A percentile compares a stretch with the other conserved stretches of the same genome.
phyloP scores from a whole-genome alignment of 208 protist genomes.

The Porcisia hertigi region DNA sequence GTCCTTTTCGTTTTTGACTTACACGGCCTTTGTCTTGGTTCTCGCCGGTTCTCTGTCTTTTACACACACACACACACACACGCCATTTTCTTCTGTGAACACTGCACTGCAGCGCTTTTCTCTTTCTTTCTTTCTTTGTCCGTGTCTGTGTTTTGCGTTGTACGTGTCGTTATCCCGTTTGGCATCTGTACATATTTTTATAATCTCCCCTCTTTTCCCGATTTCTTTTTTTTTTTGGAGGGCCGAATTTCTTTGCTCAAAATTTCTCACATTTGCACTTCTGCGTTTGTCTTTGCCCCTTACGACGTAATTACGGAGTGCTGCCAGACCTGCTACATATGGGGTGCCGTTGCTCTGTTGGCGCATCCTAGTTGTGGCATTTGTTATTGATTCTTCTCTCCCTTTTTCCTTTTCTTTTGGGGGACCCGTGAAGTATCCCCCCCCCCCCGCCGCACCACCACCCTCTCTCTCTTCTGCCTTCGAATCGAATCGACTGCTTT shows the following conservation, averaged over 20 bases:
- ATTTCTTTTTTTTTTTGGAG: not conserved
- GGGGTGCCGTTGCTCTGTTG: not conserved
- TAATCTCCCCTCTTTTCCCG: not conserved
- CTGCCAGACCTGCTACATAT: not conserved
- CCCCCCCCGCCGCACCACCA: too few species aligned
- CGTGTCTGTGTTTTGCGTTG: not conserved
- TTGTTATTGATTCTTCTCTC: not conserved
- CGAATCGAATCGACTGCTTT: not conserved
- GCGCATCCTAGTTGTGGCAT: not conserved
- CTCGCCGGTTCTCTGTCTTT: not conserved
- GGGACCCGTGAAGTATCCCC: too few species aligned
- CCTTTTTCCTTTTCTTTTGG: not conserved
- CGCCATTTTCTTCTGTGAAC: not conserved
- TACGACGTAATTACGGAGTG: not conserved
- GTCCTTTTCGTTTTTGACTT: too few species aligned
- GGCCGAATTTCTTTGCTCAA: too few species aligned
- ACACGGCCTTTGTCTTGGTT: not conserved
- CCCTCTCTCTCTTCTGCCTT: not conserved
- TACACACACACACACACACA: too few species aligned
- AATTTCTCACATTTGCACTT: too few species aligned
- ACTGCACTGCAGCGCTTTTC: not conserved
- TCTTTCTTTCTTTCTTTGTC: not conserved
- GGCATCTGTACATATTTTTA: not conserved
- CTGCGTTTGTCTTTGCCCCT: not conserved
- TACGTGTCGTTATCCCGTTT: not conserved